Conservation (phyloP, 179 eudicot genomes). For the Actinidia chinensis region DNA sequence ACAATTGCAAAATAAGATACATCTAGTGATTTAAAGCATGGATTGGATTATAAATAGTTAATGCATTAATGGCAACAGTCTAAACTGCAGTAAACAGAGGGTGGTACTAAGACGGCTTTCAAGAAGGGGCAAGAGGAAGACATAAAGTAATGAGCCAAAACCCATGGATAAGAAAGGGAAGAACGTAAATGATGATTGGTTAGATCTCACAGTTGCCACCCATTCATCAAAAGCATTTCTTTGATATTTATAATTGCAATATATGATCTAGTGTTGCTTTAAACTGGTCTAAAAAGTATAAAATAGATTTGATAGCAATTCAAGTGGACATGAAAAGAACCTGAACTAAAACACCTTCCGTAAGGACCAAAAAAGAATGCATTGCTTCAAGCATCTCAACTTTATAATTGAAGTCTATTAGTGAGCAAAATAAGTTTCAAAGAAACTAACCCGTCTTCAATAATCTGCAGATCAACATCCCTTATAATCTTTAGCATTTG, state of each 20-base stretch:
- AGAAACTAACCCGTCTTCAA: conserved; percentile 70
- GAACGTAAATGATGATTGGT: neutral
- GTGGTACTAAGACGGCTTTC: neutral
- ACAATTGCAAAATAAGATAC: conserved; percentile 1
- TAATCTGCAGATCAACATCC: conserved; percentile 67
- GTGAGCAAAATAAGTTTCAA: neutral
- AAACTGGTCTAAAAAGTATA: neutral
- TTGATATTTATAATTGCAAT: neutral
- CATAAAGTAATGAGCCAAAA: conserved; percentile 2
- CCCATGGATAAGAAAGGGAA: conserved; percentile 7
- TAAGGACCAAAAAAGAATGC: neutral
- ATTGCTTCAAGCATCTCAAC: neutral
- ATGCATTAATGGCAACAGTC: neutral
- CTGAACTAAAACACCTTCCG: neutral
- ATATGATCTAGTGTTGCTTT: neutral
- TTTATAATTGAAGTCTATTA: neutral
- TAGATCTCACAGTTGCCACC: neutral
- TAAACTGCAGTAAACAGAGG: neutral
- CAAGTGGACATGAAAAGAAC: neutral
- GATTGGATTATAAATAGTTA: neutral
- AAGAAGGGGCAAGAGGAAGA: too few species aligned
- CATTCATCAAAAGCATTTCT: neutral
- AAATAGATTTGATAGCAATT: neutral
- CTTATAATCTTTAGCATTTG: conserved; percentile 77
- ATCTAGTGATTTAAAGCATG: neutral